Evolutionary conservation across 2,329 filamentous ascomycete species (phyloP), one percentile per base, ranked within the genome.

Genomic region (Penicillium capsulatum): DNA sequence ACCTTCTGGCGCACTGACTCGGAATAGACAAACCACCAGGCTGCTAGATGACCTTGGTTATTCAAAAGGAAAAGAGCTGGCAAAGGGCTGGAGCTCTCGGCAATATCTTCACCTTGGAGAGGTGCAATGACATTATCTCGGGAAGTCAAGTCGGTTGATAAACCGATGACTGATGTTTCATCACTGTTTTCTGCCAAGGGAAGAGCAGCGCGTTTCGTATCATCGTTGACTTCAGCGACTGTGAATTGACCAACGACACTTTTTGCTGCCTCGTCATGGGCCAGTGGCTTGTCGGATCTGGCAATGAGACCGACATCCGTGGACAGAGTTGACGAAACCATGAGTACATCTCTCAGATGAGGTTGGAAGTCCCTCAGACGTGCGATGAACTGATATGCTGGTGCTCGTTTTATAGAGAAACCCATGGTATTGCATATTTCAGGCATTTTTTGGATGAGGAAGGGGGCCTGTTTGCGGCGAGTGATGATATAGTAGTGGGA

Each of bases 11-110:
- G 79, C 45, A 98, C 81, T 2, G 91, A 89, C 29, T 94, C 88
- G 24, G 84, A 80, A 66, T 96, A 96, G 14, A 97, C 77, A 30
- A 97, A 68, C 87, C 91, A 96, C 89, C 91, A 98, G 9, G 81
- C 77, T 31, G 80, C 81, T 11, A 98, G 71, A 7, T 94, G 69
- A 48, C 92, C 92, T 57, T 96, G 87, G 50, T 95, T 83, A 44
- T 94, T 97, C 11, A 98, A 71, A 19, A 88, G 76, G 74, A 92
- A 83, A 29, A 95, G 73, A 8, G 83, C 87, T 4, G 92, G 92
- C 7, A 97, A 67, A 9, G 92, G 91, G 1, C 80, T 81, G 0
- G 83, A 76, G 3, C 89, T 94, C 55, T 90, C 78, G 20, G 84
- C 77, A 32, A 94, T 80, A 57, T 94, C 84, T 47, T 92, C 84